Base-by-base conservation (phyloP, 1,284 basidiomycete genomes). In the Microstroma glucosiphilum region DNA sequence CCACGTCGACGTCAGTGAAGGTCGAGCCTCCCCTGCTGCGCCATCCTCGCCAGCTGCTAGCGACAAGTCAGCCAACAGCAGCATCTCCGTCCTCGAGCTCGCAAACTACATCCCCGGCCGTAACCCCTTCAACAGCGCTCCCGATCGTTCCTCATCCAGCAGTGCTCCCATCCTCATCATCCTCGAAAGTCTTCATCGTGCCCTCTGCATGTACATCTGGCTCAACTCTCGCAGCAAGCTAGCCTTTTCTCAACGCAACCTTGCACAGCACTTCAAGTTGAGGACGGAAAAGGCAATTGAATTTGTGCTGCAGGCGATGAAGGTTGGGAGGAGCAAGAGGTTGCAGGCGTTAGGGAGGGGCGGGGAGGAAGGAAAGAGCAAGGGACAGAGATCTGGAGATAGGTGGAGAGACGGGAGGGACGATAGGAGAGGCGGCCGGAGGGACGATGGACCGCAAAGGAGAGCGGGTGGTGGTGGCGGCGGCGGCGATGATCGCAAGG, bases 191-290 rank as follows among this genome's bases (percentile, higher is more conserved):
- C 80, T 92, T 60, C 93, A 97, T 80, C 88, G 89, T 70, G 81
- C 86, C n/a, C 77, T 93, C 26, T 86, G 89, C 17, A 71, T 89
- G 19, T 97, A 97, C 79, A 82, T 91, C 59, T 98, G 94, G 94
- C 83, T 96, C 62, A 84, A 84, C 23, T 88, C 86, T 80, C 86
- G 93, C n/a, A 84, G 87, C 57, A 84, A 86, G 0, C 82, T 92
- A 55, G 84, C 86, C 12, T 97, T 90, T 78, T 82, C 85, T 17
- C 84, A 89, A 41, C 81, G 83, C 40, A 78, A 81, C 11, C 80
- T 83, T 48, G 87, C 86, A 0, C 73, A 80, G 4, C 79, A 77
- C 51, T 73, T 89, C 60, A 91, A 91, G 79, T 76, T 76, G n/a
- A 81, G 87, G 40, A 82, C 86, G 4, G 90, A 96, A 80, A 76